Base-by-base conservation (phyloP, 768 basidiomycete species). In the Strobilomyces confusus region DNA sequence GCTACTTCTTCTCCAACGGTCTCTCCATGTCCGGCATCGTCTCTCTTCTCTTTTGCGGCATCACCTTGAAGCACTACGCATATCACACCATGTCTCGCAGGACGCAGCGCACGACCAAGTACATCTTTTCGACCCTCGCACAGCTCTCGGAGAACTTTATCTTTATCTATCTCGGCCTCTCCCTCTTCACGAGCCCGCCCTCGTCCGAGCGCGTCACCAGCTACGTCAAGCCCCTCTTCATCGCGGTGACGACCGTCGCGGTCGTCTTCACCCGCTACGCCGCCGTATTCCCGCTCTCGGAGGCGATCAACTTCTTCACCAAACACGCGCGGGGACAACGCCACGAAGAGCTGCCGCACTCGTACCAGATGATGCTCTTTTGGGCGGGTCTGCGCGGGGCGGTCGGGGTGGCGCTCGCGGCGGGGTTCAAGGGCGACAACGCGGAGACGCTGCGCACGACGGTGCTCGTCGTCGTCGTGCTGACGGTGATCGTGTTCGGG, bases 291-390 rank as follows among this genome's bases (percentile, higher is more conserved):
- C 95, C 95, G 1, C 79, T 98, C 17, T 92, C 93, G 4, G 90
- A 95, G 62, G 81, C 81, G 25, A 97, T 99, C 83, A 99, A 99
- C 74, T 79, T 97, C 59, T 86, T 98, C 77, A 88, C 86, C 61
- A 77, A 76, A 26, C 89, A 95, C 55, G 86, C 82, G 3, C 83
- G 92, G 1, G 93, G 93, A 1, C 90, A 94, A 63, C 81, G 93
- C 38, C 73, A 79, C 22, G 95, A 97, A 59, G 95, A 98, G 61
- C 75, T 99, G 5, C 95, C 97, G 1, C 95, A 98, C 69, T 94
- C 93, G 12, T 98, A 99, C 65, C 95, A 98, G 63, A 95, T 98
- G 92, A 97, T 98, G 94, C 74, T 98, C 15, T 98, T 98, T 73
- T 99, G 95, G 97, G 95, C 95, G 1, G 95, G 95, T 6, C 74